Evolutionary conservation across 352 stramenopile species (phyloP).

Genomic region (Peronosclerospora sorghi): DNA sequence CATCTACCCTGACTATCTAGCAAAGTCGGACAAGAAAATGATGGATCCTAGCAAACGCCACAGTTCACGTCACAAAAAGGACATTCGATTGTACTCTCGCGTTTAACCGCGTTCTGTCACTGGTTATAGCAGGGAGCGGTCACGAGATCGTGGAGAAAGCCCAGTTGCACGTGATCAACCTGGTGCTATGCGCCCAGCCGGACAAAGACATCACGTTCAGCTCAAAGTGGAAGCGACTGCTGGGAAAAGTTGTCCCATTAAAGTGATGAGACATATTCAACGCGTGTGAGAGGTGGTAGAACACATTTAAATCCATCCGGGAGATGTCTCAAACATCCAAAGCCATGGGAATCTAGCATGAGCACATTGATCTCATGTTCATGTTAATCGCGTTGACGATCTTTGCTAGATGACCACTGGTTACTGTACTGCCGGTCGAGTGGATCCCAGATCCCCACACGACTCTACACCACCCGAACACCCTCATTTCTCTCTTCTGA

Average conservation of each 20-base stretch:
- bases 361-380: neutral
- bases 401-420: neutral
- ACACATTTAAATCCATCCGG: neutral
- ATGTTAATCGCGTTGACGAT: neutral
- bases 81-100: no score
- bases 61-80: neutral
- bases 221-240: neutral
- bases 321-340: neutral
- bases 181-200: neutral
- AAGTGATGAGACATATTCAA: neutral
- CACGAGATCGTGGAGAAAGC: no score
- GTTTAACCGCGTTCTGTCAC: neutral
- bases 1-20: neutral
- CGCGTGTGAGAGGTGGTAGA: neutral
- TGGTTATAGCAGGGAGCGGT: neutral
- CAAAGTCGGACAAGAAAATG: neutral
- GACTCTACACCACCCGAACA: neutral
- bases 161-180: no score
- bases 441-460: neutral
- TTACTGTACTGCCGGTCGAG: neutral
- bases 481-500: neutral
- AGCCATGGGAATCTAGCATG: neutral
- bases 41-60: neutral
- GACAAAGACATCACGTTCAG: neutral
- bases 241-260: neutral